Base-by-base conservation (phyloP, 176 grass and related monocot genomes). In the Paspalum notatum region DNA sequence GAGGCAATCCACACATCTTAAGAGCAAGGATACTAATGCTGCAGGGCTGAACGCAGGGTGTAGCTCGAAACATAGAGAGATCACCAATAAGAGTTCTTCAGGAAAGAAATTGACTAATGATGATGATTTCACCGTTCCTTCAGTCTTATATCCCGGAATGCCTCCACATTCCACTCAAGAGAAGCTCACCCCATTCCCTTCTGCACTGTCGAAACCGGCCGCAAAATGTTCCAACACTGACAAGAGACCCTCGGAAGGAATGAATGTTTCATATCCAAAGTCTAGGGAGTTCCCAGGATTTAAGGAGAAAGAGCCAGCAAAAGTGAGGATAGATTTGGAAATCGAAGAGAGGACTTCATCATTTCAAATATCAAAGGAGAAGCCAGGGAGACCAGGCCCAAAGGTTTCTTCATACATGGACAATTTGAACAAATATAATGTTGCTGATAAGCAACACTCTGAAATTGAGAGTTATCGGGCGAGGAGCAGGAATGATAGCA, bases 61-160 rank as follows among this genome's bases (percentile, higher is more conserved):
- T 76, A 85, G 54, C 22, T 80, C 64, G 21, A 78, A 70, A n/a
- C 71, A 46, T 27, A 85, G 55, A 72, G 79, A 75, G 47, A 65
- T 45, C 6, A 79, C 8, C 62, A 16, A 15, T 5, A 90, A 79
- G 45, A 82, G 15, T 75, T 82, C 67, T 65, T 65, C 61, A 10
- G 62, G 68, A 43, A 90, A 89, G 64, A 81, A 74, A 55, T 79
- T 85, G 68, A 49, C 78, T 20, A 68, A 93, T 5, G 82, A 85
- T 45, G 91, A 97, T 76, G 91, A 97, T 86, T 94, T 90, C 77
- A 86, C 9, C 7, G 94, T 92, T 77, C 91, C 89, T 59, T 88
- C 91, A 0, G 56, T 94, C 50, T 74, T 85, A 41, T 81, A 22
- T 69, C 64, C 87, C 47, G 78, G 77, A 39, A 9, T 63, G 10